Evolutionary conservation across 1,284 basidiomycete species (phyloP).

Genomic region (Cutaneotrichosporon mucoides): DNA sequence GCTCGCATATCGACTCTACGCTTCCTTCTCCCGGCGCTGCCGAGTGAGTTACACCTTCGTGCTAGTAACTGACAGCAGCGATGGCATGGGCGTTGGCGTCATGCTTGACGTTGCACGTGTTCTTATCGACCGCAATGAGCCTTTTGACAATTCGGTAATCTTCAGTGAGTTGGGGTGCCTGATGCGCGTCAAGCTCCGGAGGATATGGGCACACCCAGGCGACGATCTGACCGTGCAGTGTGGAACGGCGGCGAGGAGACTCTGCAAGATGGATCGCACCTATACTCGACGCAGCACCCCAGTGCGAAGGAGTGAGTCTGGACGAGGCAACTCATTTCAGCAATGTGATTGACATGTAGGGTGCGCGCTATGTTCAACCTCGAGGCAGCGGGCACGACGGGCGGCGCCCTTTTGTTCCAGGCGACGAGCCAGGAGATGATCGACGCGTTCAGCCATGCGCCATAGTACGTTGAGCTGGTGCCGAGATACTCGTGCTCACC

Average conservation of each 20-base stretch:
- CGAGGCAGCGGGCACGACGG: constrained; percentile 77
- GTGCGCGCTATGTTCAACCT: constrained; percentile 63
- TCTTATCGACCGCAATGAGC: constrained; percentile 65
- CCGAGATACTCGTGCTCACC: neutral
- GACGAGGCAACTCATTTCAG: too few species aligned
- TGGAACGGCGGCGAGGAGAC: constrained; percentile 87
- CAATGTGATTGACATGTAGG: constrained; percentile 45
- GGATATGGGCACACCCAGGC: too few species aligned
- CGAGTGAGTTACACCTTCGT: constrained; percentile 50
- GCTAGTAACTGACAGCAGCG: constrained; percentile 43
- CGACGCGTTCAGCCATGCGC: constrained; percentile 78
- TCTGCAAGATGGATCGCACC: constrained; percentile 90
- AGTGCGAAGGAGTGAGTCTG: constrained; percentile 61
- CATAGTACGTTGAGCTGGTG: constrained; percentile 53
- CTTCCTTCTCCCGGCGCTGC: constrained; percentile 71
- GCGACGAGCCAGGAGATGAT: constrained; percentile 94
- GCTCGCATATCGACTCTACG: constrained; percentile 77
- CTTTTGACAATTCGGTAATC: constrained; percentile 74
- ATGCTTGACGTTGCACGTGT: constrained; percentile 89
- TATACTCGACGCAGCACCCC: constrained; percentile 82
- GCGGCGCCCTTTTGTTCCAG: constrained; percentile 90
- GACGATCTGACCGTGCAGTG: constrained; percentile 53
- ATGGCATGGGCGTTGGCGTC: constrained; percentile 79
- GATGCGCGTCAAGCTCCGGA: too few species aligned
- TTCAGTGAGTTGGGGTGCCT: constrained; percentile 60